These are phyloP conservation scores for Penicillium sp. DNA, from an alignment of 2,329 filamentous ascomycete species.

Conservation along the genomic window DNA sequence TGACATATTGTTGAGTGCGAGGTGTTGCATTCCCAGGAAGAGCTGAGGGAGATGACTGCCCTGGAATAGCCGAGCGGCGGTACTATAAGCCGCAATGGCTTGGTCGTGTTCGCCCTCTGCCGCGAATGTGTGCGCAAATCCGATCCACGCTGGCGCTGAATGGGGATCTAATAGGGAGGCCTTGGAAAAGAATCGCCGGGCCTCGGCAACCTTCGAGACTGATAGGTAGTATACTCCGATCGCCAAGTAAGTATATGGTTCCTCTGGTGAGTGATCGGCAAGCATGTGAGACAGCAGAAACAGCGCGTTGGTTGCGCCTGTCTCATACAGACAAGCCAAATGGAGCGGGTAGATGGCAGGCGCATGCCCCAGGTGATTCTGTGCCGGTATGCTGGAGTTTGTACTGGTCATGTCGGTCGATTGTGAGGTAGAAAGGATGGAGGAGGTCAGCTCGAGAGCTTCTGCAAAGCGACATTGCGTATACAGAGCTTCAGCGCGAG, in stretches of 20 bases:
- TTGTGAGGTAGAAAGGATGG: constrained; percentile 78
- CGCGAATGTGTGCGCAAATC: constrained; percentile 97
- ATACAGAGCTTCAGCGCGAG: constrained; percentile 86
- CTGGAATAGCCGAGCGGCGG: constrained; percentile 90
- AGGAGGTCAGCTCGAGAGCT: constrained; percentile 78
- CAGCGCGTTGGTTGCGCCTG: constrained; percentile 80
- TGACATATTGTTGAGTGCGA: constrained; percentile 91
- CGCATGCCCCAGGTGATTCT: constrained; percentile 46
- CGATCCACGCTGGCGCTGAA: constrained; percentile 97
- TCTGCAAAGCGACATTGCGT: constrained; percentile 93
- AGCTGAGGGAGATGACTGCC: constrained; percentile 94
- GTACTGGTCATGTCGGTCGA: constrained; percentile 67
- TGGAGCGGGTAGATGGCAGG: constrained; percentile 78
- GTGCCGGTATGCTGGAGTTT: constrained; percentile 30
- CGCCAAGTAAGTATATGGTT: constrained; percentile 89
- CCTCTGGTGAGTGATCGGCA: constrained; percentile 85
- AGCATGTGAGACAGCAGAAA: constrained; percentile 92
- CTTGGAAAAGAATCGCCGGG: constrained; percentile 94
- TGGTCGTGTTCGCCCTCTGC: constrained; percentile 98
- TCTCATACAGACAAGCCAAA: constrained; percentile 85
- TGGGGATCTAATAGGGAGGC: constrained; percentile 96
- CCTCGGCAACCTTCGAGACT: constrained; percentile 87
- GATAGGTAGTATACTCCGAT: constrained; percentile 94
- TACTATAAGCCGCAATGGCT: constrained; percentile 96
- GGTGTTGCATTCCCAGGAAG: constrained; percentile 97